Evolutionary conservation across 108 stramenopile genomes (phyloP).

Genomic region (Bacterosira constricta): DNA sequence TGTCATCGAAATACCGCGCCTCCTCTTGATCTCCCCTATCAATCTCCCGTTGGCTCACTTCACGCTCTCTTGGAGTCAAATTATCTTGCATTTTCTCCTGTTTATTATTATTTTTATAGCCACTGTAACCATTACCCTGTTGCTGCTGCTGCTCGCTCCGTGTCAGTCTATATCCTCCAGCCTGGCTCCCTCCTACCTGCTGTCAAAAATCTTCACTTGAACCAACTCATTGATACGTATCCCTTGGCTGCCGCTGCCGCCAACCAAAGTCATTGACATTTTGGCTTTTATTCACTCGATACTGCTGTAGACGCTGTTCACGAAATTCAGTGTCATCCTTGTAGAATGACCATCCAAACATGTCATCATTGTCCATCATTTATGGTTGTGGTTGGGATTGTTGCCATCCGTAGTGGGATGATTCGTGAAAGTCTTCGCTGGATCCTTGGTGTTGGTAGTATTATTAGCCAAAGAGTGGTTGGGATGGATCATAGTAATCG

Average conservation of each 20-base stretch:
- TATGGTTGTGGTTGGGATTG: not conserved
- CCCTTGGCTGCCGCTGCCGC: no score
- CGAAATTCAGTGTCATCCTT: not conserved
- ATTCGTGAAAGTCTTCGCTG: slow-evolving; percentile 1
- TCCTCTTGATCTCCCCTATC: not conserved
- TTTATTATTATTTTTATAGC: not conserved
- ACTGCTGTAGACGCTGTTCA: not conserved
- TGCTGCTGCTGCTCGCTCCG: not conserved
- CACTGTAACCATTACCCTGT: not conserved
- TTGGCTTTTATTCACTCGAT: not conserved
- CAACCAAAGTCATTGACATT: slow-evolving; percentile 11
- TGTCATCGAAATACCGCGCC: no score
- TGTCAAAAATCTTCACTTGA: not conserved
- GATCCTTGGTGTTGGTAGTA: not conserved
- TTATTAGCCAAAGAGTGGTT: slow-evolving; percentile 1
- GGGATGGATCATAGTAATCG: not conserved
- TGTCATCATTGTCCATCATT: not conserved
- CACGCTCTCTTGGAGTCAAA: slow-evolving; percentile 2
- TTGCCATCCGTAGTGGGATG: not conserved
- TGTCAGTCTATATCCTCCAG: no score
- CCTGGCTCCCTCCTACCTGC: not conserved
- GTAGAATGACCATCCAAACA: not conserved
- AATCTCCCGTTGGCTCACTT: not conserved
- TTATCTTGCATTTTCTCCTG: not conserved
- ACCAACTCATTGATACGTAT: no score